Evolutionary conservation across 2,329 filamentous ascomycete genomes (phyloP).

Genomic region (Leptographium wingfieldii): DNA sequence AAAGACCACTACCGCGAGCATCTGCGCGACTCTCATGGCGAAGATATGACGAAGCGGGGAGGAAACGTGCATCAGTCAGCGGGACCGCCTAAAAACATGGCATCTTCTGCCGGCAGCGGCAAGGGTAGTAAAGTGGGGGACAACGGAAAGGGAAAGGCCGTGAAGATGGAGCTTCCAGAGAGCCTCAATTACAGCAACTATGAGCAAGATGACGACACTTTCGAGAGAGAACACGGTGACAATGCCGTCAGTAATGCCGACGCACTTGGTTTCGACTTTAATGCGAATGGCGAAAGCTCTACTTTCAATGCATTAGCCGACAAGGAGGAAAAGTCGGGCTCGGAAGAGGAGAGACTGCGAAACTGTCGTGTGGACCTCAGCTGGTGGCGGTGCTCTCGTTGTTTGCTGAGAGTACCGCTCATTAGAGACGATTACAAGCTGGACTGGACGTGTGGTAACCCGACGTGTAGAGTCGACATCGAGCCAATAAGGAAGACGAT

Average conservation of each 20-base stretch:
- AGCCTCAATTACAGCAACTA: no score
- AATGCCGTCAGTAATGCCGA: not conserved
- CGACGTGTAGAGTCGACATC: slow-evolving; percentile 3
- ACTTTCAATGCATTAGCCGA: not conserved
- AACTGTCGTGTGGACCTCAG: slow-evolving; percentile 23
- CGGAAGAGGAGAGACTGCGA: slow-evolving; percentile 2
- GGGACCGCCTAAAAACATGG: not conserved
- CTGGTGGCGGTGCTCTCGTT: slow-evolving; percentile 45
- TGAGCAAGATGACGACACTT: no score
- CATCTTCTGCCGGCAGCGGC: not conserved
- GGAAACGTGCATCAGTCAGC: slow-evolving; percentile 7
- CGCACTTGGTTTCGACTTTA: no score
- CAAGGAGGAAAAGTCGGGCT: not conserved
- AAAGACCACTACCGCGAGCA: slow-evolving; percentile 47
- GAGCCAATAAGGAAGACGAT: not conserved
- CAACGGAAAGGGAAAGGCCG: not conserved
- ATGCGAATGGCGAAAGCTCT: no score
- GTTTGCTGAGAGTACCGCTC: slow-evolving; percentile 30
- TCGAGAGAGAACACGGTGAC: no score
- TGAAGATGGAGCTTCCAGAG: no score
- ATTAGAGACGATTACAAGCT: slow-evolving; percentile 17
- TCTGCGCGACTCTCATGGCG: slow-evolving; percentile 40
- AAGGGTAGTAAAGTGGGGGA: not conserved
- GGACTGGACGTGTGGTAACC: slow-evolving; percentile 29
- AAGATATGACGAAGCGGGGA: slow-evolving; percentile 38